Base-by-base conservation (phyloP, 306 rosid genomes). In the Ormosia emarginata region DNA sequence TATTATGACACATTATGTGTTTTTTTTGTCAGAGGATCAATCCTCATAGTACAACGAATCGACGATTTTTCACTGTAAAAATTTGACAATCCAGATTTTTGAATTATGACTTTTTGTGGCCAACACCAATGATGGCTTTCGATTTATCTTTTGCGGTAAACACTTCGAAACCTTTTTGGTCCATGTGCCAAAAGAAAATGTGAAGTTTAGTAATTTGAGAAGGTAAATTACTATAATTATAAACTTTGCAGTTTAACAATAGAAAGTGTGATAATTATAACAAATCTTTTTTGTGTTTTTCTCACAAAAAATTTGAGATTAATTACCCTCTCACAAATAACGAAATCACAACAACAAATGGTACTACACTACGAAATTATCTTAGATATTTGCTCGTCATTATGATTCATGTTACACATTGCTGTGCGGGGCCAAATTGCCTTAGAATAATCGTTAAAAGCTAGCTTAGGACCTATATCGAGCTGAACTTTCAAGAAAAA, bases 401-500 rank as follows among this genome's bases (percentile, higher is more conserved):
- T 46, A 39, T 72, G 79, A 81, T 24, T 49, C n/a, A 18, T 32
- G 17, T 74, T 53, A 68, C 33, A 79, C 49, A 30, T 56, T 33
- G 77, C 40, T 62, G 18, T 62, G 75, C n/a, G 32, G 55, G 50
- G 40, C 64, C 64, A 50, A 83, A 63, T 77, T 76, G 79, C 8
- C 50, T 58, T 76, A 39, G 34, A 77, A 72, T 32, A 69, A 74
- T 34, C 32, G 41, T 7, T n/a, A 69, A 62, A 80, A 69, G 57
- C 32, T 84, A 33, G 61, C 67, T 78, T 84, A 56, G 77, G 85
- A 62, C 72, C 75, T 80, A 67, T 41, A 32, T 70, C 6, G 75
- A 59, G 82, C 63, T 59, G 47, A 85, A 76, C 65, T 36, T 81
- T 86, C 3, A 32, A 57, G 39, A 88, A 75, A 85, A 67, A 75